Conservation (phyloP, 2,329 filamentous ascomycete species). For the Cytospora schulzeri region DNA sequence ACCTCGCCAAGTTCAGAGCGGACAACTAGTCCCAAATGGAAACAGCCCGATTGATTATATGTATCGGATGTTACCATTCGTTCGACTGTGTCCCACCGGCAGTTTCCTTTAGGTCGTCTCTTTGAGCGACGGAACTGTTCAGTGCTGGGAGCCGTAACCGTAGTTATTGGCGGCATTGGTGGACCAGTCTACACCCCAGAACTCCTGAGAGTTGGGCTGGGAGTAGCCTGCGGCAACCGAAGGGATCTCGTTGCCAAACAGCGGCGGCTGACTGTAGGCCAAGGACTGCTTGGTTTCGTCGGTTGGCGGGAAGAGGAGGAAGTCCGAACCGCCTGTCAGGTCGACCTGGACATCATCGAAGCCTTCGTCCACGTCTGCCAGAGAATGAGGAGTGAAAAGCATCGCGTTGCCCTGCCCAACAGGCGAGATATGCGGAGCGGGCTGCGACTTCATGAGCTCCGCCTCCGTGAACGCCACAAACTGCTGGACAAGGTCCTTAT, state of each 20-base stretch:
- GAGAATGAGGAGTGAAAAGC: conserved; percentile 67
- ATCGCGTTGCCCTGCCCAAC: conserved; percentile 69
- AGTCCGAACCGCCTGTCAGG: conserved; percentile 56
- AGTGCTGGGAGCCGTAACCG: conserved; percentile 34
- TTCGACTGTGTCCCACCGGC: conserved; percentile 5
- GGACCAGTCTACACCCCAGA: conserved; percentile 51
- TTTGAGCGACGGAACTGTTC: conserved; percentile 22
- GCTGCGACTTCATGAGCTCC: conserved; percentile 44
- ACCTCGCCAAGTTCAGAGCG: neutral
- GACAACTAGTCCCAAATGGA: neutral
- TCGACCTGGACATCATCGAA: conserved; percentile 57
- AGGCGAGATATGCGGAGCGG: conserved; percentile 66
- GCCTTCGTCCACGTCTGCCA: conserved; percentile 65
- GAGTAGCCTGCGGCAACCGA: conserved; percentile 55
- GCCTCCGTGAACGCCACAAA: conserved; percentile 44
- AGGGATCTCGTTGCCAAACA: conserved; percentile 53
- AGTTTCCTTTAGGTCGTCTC: neutral
- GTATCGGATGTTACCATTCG: neutral
- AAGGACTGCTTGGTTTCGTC: conserved; percentile 42
- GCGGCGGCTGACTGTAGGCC: conserved; percentile 41
- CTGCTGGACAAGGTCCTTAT: conserved; percentile 47
- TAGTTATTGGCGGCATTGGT: conserved; percentile 39
- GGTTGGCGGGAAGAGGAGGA: conserved; percentile 59
- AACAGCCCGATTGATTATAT: neutral
- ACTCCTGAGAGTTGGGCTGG: conserved; percentile 54